Evolutionary conservation across 768 basidiomycete species (phyloP), one percentile per base, ranked within the genome.

Genomic region (Scleroderma bovista): DNA sequence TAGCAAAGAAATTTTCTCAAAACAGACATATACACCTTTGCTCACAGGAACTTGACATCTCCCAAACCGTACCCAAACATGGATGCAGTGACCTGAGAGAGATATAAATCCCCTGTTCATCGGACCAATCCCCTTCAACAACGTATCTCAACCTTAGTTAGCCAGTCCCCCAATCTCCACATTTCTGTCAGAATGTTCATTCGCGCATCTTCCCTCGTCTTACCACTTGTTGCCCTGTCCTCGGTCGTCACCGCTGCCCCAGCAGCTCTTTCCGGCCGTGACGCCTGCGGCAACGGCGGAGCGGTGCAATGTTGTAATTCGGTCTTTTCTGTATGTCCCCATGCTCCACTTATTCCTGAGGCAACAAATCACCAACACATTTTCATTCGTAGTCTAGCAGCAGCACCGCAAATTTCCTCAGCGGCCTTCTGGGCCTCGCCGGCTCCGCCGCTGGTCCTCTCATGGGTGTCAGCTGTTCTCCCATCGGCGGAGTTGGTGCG

Each of bases 381-480:
- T 43, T 16, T 43, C 5, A 2, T 29, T 36, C n/a, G 34, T 36
- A n/a, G 19, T 20, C 26, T 23, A 15, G 8, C 13, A 29, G 15
- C 15, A 36, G 17, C 20, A 10, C 9, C n/a, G 40, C 6, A 9
- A 23, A 36, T 10, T 5, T 17, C 10, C 2, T 38, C 54, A 52
- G 19, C 57, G 7, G 39, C 32, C 34, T 55, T 47, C 4, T 46
- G 48, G 12, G 52, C n/a, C 6, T 36, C 29, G 12, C 13, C 10
- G 20, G 16, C 31, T 15, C 15, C 7, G 34, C 26, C 11, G 15
- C 2, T 10, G 36, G 17, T 5, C 34, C 34, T 26, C 3, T 33
- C 10, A 13, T 75, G 44, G 75, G 74, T 33, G 11, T 71, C 3
- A 62, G 49, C 7, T 77, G 75, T 55, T 61, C 67, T 15, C 68